Evolutionary conservation across 2,329 filamentous ascomycete genomes (phyloP), one percentile per base, ranked within the genome.

Genomic region (Penicillium sp.): DNA sequence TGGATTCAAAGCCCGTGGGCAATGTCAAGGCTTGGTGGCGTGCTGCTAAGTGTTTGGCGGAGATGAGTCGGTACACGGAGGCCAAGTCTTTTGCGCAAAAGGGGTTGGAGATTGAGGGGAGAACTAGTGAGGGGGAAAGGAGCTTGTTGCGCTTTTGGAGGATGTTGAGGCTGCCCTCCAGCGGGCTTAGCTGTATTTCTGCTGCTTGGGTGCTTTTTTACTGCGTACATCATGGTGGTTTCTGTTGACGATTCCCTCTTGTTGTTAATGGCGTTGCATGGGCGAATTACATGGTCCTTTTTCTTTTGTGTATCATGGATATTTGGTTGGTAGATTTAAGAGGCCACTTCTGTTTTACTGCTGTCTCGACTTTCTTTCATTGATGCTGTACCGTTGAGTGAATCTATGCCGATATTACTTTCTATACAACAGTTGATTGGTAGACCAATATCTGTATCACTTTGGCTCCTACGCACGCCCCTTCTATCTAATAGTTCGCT

Each of bases 11-110:
- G 77, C 80, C 83, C 56, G 79, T 85, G 34, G 89, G 86, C 31
- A 97, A 98, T 68, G 83, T 87, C 1, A 97, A 97, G 80, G 90
- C 84, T 0, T 97, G 91, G 89, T 96, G 89, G 85, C 77, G 93
- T 51, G 77, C 87, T 51, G 93, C 87, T 8, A 83, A 82, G 73
- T 94, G 89, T 65, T 70, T 97, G 64, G 71, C 85, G 56, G 93
- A 98, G 80, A 97, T 97, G 93, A 86, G 86, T 1, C 71, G 91
- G 50, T 72, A 87, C 62, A 82, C 87, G 45, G 91, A 97, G 79
- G 89, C 90, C 1, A 76, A 76, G 60, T 82, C 84, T 53, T 94
- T 89, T 82, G 78, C 95, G 32, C 78, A 77, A 55, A 78, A 81
- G 63, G 89, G 82, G 0, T 69, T 95, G 47, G 91, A 95, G 74